These are phyloP conservation scores for Camelina sativa DNA, from an alignment of 345 rosid species.

Conservation along the genomic window DNA sequence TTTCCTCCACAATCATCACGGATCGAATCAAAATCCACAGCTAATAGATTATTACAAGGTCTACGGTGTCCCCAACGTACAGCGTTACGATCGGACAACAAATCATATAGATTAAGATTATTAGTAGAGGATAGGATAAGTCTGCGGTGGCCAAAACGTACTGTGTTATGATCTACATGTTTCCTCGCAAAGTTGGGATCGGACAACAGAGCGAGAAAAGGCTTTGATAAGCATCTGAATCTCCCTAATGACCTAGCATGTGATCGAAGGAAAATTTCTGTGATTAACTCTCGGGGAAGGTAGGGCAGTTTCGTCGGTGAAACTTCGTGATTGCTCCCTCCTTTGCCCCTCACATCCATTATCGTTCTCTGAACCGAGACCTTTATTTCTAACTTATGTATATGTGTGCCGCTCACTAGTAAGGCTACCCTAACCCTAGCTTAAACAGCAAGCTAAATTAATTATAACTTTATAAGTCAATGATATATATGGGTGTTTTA, in stretches of 20 bases:
- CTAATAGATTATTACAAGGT: not conserved
- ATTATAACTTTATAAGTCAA: too few relatives aligned
- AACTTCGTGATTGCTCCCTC: not conserved
- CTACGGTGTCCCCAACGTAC: too few relatives aligned
- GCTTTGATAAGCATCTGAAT: not conserved
- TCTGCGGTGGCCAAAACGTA: not conserved
- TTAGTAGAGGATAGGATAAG: not conserved
- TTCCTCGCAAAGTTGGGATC: not conserved
- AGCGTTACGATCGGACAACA: too few relatives aligned
- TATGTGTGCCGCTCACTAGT: too few relatives aligned
- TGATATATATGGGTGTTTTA: too few relatives aligned
- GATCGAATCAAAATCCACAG: not conserved
- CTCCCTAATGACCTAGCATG: not conserved
- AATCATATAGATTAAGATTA: too few relatives aligned
- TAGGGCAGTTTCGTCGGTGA: not conserved
- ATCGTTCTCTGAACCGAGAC: not conserved
- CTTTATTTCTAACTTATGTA: too few relatives aligned
- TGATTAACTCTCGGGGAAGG: not conserved
- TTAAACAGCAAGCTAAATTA: too few relatives aligned
- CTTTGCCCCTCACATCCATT: not conserved
- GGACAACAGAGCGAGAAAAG: not conserved
- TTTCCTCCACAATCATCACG: not conserved
- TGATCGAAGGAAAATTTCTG: not conserved
- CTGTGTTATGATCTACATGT: not conserved
- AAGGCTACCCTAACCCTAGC: too few relatives aligned